Evolutionary conservation across 768 basidiomycete species (phyloP), one percentile per base, ranked within the genome.

Genomic region (Podaxis sp.): DNA sequence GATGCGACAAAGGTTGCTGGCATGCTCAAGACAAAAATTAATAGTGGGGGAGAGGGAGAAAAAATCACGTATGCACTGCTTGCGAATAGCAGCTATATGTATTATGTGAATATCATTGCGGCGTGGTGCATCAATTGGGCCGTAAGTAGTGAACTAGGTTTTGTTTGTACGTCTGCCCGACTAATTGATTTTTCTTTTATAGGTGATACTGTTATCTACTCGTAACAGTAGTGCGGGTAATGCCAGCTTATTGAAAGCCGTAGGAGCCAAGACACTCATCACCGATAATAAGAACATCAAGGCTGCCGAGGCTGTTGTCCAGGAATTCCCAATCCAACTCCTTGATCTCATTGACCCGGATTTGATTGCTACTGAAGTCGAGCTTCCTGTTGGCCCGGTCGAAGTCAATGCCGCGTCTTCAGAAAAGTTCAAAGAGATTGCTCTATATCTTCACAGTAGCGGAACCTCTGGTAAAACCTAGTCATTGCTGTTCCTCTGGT

Each of bases 401-500:
- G 44, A 58, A 40, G 51, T 53, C 20, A 44, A 13, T n/a, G 2
- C 63, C 28, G 56, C 53, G 5, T 48, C 63, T 22, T 24, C 36
- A 10, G 56, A 58, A 26, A 58, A 59, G 40, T 61, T 61, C 30
- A 48, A 65, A 20, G n/a, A 53, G 17, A 38, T 56, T 28, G 37
- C 54, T 12, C 13, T 60, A 11, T 65, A 65, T 46, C 59, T 61
- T 28, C 64, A 65, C 15, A 65, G 53, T 40, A 65, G 64, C 26
- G 64, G 64, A 8, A 60, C 64, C 20, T 48, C 57, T 41, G 60
- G 63, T 64, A 36, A 12, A 33, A 4, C 7, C n/a, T 10, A n/a
- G 17, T 46, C 20, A 3, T 20, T 46, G 0, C 20, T 46, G 2
- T 22, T 17, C 0, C 44, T 46, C 17, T 22, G 44, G 7, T 2